These are phyloP conservation scores for Ceraceosorus bombacis DNA, from an alignment of 1,284 basidiomycete species.

Conservation along the genomic window DNA sequence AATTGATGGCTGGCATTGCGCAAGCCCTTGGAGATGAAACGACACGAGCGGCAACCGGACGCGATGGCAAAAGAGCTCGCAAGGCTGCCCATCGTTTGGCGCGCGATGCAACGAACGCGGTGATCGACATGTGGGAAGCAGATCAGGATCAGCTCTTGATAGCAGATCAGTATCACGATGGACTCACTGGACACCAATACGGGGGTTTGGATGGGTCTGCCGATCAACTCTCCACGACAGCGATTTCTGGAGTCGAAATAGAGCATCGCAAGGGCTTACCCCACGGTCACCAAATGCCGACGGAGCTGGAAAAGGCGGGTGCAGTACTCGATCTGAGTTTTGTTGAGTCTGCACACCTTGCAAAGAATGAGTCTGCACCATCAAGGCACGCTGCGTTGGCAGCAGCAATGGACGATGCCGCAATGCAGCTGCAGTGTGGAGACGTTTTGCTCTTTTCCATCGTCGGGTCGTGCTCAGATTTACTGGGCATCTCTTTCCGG, in stretches of 20 bases:
- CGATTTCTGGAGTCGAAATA: neutral
- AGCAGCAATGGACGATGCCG: constrained; percentile 3
- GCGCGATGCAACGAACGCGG: constrained; percentile 14
- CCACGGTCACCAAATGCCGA: neutral
- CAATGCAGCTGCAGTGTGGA: neutral
- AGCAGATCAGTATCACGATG: too few relatives aligned
- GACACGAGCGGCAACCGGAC: constrained; percentile 8
- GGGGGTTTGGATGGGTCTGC: too few relatives aligned
- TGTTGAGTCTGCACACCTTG: constrained; percentile 14
- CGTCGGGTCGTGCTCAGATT: constrained; percentile 19
- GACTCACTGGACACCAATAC: too few relatives aligned
- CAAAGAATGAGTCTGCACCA: too few relatives aligned
- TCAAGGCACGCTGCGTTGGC: neutral
- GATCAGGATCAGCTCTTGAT: constrained; percentile 23
- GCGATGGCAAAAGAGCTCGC: constrained; percentile 15
- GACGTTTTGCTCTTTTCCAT: constrained; percentile 21
- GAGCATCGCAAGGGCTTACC: neutral
- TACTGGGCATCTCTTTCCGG: constrained; percentile 36
- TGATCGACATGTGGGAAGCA: constrained; percentile 25
- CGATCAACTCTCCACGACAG: too few relatives aligned
- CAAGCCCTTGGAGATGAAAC: constrained; percentile 19
- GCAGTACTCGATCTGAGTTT: constrained; percentile 28
- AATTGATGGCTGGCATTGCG: constrained; percentile 23
- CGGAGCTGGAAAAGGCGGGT: constrained; percentile 10
- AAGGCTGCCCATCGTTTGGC: constrained; percentile 29